A percentile compares a stretch with the other conserved stretches of the same genome.
Evolutionary conservation across 331 rosid species (phyloP).

Genomic region (Malus hybrid): DNA sequence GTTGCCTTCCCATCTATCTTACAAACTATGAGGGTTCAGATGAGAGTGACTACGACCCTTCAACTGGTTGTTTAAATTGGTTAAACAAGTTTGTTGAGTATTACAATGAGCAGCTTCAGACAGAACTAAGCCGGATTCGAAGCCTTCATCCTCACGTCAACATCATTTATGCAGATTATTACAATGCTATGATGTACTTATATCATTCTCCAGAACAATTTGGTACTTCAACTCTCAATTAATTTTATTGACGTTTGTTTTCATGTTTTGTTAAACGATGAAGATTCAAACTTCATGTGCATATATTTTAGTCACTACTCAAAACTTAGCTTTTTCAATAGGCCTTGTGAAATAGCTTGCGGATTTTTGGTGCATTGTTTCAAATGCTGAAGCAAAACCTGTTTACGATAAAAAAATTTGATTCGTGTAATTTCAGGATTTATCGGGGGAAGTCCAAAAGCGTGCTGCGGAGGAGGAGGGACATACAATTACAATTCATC

Average conservation of each 20-base stretch:
- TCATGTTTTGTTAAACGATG: no score
- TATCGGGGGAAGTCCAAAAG: neutral
- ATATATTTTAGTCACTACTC: no score
- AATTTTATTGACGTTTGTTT: no score
- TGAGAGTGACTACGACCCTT: slow-evolving; percentile 21
- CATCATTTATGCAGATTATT: slow-evolving; percentile 48
- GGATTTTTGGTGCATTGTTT: neutral
- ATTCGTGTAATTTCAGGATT: no score
- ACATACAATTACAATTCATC: slow-evolving; percentile 28
- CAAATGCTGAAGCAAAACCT: no score
- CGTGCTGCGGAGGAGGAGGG: slow-evolving; percentile 49
- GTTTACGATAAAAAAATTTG: no score
- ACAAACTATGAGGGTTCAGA: slow-evolving; percentile 10
- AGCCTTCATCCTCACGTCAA: slow-evolving; percentile 28
- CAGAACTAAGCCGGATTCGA: slow-evolving; percentile 24
- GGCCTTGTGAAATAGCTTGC: neutral
- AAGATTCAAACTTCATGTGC: neutral
- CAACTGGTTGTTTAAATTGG: slow-evolving; percentile 40
- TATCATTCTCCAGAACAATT: neutral
- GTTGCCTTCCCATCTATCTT: slow-evolving; percentile 34
- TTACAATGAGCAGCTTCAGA: slow-evolving; percentile 37
- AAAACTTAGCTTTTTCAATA: no score
- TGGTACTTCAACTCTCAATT: neutral
- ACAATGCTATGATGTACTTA: slow-evolving; percentile 13
- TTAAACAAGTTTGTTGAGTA: slow-evolving; percentile 23